phyloP scores from a whole-genome alignment of 2,329 filamentous ascomycete genomes.

The Hymenoscyphus albidus region DNA sequence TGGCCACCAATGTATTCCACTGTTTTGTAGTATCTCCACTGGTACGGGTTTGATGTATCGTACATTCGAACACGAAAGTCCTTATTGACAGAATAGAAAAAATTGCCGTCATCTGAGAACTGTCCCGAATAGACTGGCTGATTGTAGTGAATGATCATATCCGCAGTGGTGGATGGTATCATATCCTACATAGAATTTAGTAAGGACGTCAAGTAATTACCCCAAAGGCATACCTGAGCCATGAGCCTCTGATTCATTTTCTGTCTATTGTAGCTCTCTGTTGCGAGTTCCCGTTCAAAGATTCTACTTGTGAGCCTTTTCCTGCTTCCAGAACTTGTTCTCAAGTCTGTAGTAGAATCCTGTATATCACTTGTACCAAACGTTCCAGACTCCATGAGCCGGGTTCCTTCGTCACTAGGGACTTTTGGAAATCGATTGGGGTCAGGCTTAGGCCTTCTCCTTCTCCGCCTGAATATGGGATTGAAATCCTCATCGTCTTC shows the following conservation, averaged over 20 bases:
- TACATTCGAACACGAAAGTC: slow-evolving; percentile 97
- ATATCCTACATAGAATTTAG: slow-evolving; percentile 51
- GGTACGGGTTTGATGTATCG: slow-evolving; percentile 90
- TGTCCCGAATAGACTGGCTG: slow-evolving; percentile 89
- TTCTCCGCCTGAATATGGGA: slow-evolving; percentile 45
- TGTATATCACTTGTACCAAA: slow-evolving; percentile 68
- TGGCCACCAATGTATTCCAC: slow-evolving; percentile 79
- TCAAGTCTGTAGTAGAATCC: slow-evolving; percentile 44
- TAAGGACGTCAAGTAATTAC: neutral
- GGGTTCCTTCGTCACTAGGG: slow-evolving; percentile 70
- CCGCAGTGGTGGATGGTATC: slow-evolving; percentile 72
- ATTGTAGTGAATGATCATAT: slow-evolving; percentile 85
- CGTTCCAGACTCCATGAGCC: slow-evolving; percentile 75
- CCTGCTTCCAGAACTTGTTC: slow-evolving; percentile 42
- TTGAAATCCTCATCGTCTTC: slow-evolving; percentile 25
- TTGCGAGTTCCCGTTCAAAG: slow-evolving; percentile 76
- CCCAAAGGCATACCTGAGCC: slow-evolving; percentile 51
- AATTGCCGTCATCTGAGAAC: slow-evolving; percentile 95
- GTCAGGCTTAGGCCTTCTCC: slow-evolving; percentile 42
- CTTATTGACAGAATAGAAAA: slow-evolving; percentile 89
- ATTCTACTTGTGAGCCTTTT: slow-evolving; percentile 64
- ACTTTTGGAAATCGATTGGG: slow-evolving; percentile 72
- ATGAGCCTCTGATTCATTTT: slow-evolving; percentile 62
- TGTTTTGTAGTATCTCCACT: slow-evolving; percentile 95
- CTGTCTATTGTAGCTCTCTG: slow-evolving; percentile 57